Evolutionary conservation across 768 basidiomycete genomes (phyloP), one percentile per base, ranked within the genome.

Genomic region (Boletus vinaceobasis): DNA sequence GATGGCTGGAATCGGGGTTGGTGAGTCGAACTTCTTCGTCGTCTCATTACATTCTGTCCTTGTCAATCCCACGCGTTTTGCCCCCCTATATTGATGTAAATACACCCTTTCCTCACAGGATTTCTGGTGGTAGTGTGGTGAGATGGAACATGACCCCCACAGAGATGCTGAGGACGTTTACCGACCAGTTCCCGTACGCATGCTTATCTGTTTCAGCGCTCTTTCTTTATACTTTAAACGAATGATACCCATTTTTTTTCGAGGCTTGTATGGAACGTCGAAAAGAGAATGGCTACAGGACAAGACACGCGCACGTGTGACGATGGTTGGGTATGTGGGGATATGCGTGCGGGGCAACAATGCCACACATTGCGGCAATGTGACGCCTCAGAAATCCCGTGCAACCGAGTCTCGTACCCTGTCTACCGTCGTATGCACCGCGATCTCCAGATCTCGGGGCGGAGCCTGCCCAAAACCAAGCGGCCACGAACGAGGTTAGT

Each of bases 1-100:
- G 48, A 75, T 88, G 61, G 83, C 77, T 5, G 84, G 81, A 3
- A 57, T 88, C 4, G 88, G 88, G 11, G 63, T 87, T 55, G 81
- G 86, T 86, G 63, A 66, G 78, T 67, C 33, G 21, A 35, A 33
- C 8, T 43, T 17, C 33, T 40, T 55, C 11, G 33, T 42, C 9
- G n/a, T n/a, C n/a, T n/a, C n/a, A n/a, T n/a, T n/a, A n/a, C n/a
- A n/a, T n/a, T n/a, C n/a, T n/a, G n/a, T n/a, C n/a, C n/a, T n/a
- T n/a, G n/a, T n/a, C n/a, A n/a, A n/a, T n/a, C n/a, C n/a, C n/a
- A n/a, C n/a, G n/a, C n/a, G n/a, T n/a, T n/a, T n/a, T n/a, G n/a
- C n/a, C n/a, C n/a, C n/a, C 17, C 5, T 27, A 23, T 42, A 9
- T 59, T 71, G 46, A 71, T 48, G 17, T n/a, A 17, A n/a, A n/a